Evolutionary conservation across 179 eudicot genomes (phyloP), one percentile per base, ranked within the genome.

Genomic region (Beta corolliflora): DNA sequence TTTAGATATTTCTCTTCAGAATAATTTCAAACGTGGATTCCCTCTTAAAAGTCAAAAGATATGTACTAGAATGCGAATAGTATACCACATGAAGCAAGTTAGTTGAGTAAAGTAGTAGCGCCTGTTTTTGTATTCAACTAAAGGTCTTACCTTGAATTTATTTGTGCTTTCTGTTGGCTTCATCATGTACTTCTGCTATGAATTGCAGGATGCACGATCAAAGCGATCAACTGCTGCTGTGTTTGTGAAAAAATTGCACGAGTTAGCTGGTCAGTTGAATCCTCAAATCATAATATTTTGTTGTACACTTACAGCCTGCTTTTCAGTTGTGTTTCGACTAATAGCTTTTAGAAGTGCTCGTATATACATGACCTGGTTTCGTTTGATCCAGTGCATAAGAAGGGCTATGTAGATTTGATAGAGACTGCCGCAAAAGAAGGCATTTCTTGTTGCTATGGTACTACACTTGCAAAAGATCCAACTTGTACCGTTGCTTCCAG

Each of bases 181-280:
- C 59, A 61, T 63, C 46, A 53, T 75, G 25, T 52, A 16, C 76
- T 59, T 68, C 3, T 76, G 13, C 69, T 48, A 13, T 72, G 71
- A 54, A 50, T 60, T 65, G 77, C 84, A 94, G 97, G 95, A 93
- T 44, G 58, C 79, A 21, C 83, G 83, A 54, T 90, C 86, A 71
- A 90, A 86, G 88, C 75, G 84, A 61, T 86, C 97, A 48, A 82
- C 93, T 7, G 90, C 97, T 58, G 89, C 91, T 45, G 90, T 86
- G 55, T 84, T 95, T 80, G 95, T 91, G 83, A 92, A 91, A 80
- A 95, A 90, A 60, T 75, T 92, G 79, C 98, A 95, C 63, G 93
- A 83, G 75, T 86, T 91, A 81, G 86, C 95, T 81, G 95, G 98
- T 94, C 60, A 74, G 90, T 73, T 56, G 68, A 58, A 18, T 5